Conservation (phyloP, 768 basidiomycete genomes). For the Leccinellum luteum region DNA sequence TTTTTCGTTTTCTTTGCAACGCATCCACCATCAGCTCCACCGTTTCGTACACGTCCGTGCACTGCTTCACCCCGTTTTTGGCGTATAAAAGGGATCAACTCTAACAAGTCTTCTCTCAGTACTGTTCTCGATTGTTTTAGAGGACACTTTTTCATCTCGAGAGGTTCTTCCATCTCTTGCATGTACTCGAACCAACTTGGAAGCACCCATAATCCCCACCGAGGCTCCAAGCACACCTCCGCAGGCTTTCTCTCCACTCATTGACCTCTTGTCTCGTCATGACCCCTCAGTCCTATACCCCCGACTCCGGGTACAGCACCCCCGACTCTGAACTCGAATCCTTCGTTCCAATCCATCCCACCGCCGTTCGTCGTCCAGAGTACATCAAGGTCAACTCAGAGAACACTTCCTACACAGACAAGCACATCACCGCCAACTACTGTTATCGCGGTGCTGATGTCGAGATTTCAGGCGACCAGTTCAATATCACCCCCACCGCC, state of each 20-base stretch:
- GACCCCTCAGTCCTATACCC: constrained; percentile 43
- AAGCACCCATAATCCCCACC: constrained; percentile 82
- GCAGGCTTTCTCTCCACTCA: constrained; percentile 61
- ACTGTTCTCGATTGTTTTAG: not conserved
- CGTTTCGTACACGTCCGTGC: constrained; percentile 3
- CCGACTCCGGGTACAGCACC: constrained; percentile 62
- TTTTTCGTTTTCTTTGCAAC: constrained; percentile 15
- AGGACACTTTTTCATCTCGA: constrained; percentile 10
- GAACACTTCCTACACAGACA: constrained; percentile 77
- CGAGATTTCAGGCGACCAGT: constrained; percentile 67
- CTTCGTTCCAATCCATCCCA: constrained; percentile 74
- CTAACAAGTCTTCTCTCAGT: not conserved
- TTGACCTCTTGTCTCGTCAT: constrained; percentile 39
- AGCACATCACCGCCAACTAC: constrained; percentile 81
- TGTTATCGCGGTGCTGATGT: constrained; percentile 76
- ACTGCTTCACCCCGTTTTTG: constrained; percentile 20
- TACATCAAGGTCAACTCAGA: constrained; percentile 79
- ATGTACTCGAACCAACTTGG: constrained; percentile 97
- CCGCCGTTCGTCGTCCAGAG: constrained; percentile 73
- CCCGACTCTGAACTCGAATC: constrained; percentile 73
- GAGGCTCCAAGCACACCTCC: constrained; percentile 82
- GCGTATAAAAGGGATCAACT: constrained; percentile 24
- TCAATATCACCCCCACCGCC: constrained; percentile 74
- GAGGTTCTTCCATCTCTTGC: constrained; percentile 48
- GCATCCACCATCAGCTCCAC: not conserved